Evolutionary conservation across 2,329 filamentous ascomycete genomes (phyloP).

Genomic region (Colletotrichum lupini): DNA sequence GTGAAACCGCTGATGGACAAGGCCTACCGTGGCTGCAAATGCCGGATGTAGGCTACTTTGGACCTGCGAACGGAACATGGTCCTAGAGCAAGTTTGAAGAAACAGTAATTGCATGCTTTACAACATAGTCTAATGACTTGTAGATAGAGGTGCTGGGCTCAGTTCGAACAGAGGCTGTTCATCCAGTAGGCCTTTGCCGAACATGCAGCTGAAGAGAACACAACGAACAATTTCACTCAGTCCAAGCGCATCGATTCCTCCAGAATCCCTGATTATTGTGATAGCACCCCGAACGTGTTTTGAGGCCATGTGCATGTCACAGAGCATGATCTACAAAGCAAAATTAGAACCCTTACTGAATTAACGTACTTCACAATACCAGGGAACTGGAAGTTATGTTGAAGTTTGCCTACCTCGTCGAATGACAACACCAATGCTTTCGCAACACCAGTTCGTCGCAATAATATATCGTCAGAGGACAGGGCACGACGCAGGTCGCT

Average conservation of each 20-base stretch:
- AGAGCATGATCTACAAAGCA: not conserved
- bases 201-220: not conserved
- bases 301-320: not conserved
- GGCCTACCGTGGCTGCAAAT: constrained; percentile 21
- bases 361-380: not conserved
- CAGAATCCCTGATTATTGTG: not conserved
- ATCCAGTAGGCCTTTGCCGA: not conserved
- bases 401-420: not conserved
- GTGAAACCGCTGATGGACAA: constrained; percentile 20
- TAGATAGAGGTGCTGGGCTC: not conserved
- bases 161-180: not conserved
- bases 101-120: no score
- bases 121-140: not conserved
- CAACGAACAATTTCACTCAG: not conserved
- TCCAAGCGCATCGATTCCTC: not conserved
- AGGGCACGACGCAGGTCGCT: not conserved
- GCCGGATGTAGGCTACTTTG: constrained; percentile 25
- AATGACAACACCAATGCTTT: not conserved
- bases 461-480: not conserved
- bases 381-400: not conserved
- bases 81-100: not conserved
- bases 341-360: not conserved
- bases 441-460: not conserved
- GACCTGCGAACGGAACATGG: constrained; percentile 28
- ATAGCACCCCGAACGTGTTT: not conserved